Evolutionary conservation across 202 grass and related monocot genomes (phyloP).

Genomic region (Brachypodium distachyon): DNA sequence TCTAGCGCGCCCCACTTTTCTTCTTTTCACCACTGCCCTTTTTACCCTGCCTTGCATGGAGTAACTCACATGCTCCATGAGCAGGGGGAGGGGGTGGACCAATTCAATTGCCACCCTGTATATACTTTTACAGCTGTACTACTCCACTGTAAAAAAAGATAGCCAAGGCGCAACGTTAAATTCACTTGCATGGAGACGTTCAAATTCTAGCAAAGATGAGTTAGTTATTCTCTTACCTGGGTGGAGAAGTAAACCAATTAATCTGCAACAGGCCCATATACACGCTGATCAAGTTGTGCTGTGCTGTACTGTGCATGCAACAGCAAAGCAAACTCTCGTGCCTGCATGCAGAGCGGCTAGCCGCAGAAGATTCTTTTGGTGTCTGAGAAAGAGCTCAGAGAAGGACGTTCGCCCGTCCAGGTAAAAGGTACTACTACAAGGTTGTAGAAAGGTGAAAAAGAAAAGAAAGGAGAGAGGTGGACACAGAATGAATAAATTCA

Average conservation of each 20-base stretch:
- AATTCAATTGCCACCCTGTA: neutral
- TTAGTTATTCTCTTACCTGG: neutral
- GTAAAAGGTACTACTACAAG: constrained; percentile 2
- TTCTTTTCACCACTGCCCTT: neutral
- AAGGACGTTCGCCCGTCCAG: neutral
- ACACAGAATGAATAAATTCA: constrained; percentile 29
- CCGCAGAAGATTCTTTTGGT: constrained; percentile 11
- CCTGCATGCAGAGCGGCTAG: neutral
- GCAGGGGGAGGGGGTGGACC: neutral
- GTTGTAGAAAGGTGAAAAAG: constrained; percentile 2
- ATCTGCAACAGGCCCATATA: neutral
- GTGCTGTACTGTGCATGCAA: constrained; percentile 1
- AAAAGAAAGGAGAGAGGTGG: neutral
- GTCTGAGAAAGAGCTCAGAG: neutral
- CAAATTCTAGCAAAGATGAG: neutral
- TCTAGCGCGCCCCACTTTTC: neutral
- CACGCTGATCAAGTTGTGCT: neutral
- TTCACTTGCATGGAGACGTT: neutral
- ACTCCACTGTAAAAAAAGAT: neutral
- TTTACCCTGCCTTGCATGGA: neutral
- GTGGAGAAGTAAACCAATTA: neutral
- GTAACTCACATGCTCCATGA: neutral
- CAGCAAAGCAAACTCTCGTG: neutral
- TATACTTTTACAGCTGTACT: no score
- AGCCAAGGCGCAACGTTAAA: neutral